A percentile compares a stretch with the other conserved stretches of the same genome.
phyloP scores from a whole-genome alignment of 345 rosid species.

The Melaleuca alternifolia region DNA sequence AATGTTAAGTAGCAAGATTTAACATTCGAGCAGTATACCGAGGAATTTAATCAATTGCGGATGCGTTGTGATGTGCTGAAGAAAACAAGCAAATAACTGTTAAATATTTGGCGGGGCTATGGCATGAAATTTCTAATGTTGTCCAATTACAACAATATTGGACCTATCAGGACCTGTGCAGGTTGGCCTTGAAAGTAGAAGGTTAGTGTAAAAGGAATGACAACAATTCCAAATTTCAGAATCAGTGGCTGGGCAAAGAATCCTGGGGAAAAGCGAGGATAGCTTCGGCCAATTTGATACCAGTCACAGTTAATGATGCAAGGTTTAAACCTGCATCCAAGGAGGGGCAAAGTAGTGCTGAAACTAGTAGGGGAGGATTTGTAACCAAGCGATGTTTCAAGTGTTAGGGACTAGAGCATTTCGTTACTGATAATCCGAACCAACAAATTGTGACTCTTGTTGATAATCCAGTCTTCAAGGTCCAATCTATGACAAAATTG shows the following conservation, averaged over 20 bases:
- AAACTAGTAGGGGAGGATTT: too few relatives aligned
- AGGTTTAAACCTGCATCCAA: not conserved
- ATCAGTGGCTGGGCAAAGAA: too few relatives aligned
- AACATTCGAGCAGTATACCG: not conserved
- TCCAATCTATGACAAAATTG: not conserved
- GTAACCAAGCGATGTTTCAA: not conserved
- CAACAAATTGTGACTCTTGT: not conserved
- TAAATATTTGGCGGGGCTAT: not conserved
- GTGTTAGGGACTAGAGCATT: not conserved
- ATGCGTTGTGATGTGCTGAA: not conserved
- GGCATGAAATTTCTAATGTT: not conserved
- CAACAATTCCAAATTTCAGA: not conserved
- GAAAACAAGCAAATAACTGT: not conserved
- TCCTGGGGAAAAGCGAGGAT: not conserved
- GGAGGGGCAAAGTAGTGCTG: not conserved
- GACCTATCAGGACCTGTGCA: not conserved
- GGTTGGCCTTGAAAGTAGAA: not conserved
- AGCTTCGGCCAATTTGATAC: not conserved
- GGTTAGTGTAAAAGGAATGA: not conserved
- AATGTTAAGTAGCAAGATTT: not conserved
- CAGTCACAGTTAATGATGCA: not conserved
- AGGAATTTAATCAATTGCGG: not conserved
- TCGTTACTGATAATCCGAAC: not conserved
- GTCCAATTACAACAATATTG: not conserved
- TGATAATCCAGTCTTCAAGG: not conserved